Evolutionary conservation across 208 protist genomes (phyloP).

Genomic region (Trypanosoma brucei): DNA sequence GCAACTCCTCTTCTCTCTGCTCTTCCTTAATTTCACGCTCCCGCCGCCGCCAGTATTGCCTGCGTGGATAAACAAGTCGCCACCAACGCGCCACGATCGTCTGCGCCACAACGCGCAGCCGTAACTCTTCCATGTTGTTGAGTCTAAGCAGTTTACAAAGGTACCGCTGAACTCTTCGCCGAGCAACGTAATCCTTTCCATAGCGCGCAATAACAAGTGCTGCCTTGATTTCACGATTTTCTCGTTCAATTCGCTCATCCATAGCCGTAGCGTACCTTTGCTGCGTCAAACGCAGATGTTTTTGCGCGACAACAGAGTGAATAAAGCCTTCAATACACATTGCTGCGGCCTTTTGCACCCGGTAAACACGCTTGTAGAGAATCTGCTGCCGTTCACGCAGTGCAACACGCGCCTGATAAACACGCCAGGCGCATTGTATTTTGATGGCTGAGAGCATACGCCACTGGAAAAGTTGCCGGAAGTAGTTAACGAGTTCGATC

Average conservation of each 20-base stretch:
- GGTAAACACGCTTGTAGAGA: slow-evolving; percentile 56
- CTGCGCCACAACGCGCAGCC: slow-evolving; percentile 23
- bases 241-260: slow-evolving; percentile 19
- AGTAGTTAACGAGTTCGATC: slow-evolving; percentile 50
- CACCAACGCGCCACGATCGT: slow-evolving; percentile 68
- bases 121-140: slow-evolving; percentile 31
- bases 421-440: slow-evolving; percentile 69
- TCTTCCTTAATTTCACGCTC: slow-evolving; percentile 31
- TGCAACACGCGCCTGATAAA: slow-evolving; percentile 33
- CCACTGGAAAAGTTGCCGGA: slow-evolving; percentile 26
- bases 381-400: slow-evolving; percentile 52
- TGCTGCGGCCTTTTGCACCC: slow-evolving; percentile 55
- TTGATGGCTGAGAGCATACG: slow-evolving; percentile 35
- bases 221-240: slow-evolving; percentile 21
- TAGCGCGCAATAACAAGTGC: slow-evolving; percentile 30
- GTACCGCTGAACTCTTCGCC: slow-evolving; percentile 29
- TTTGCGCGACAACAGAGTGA: slow-evolving; percentile 26
- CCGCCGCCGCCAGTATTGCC: slow-evolving; percentile 56
- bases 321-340: slow-evolving; percentile 53
- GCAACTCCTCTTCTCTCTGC: slow-evolving; percentile 14
- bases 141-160: slow-evolving; percentile 36
- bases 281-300: slow-evolving; percentile 5
- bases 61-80: slow-evolving; percentile 27
- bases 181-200: slow-evolving; percentile 22
- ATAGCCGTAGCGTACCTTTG: slow-evolving; percentile 1